A percentile compares a stretch with the other conserved stretches of the same genome.
Conservation (phyloP, 2,329 filamentous ascomycete genomes). For the Pestalotiopsis sp. region DNA sequence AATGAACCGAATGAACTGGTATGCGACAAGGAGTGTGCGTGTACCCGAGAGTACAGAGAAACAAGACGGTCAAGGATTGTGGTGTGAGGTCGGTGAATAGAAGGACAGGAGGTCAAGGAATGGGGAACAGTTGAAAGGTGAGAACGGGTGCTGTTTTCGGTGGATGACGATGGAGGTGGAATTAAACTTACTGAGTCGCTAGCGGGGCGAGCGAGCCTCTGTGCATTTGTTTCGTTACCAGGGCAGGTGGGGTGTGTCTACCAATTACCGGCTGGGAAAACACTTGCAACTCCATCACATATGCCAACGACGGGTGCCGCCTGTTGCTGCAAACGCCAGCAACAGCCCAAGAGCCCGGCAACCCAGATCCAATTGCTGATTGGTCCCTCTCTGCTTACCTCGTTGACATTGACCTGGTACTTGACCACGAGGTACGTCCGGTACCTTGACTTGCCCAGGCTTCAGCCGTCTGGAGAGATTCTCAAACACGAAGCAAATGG, state of each 20-base stretch:
- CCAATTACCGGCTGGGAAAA: neutral
- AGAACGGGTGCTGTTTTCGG: neutral
- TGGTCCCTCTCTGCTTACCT: neutral
- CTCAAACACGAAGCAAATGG: neutral
- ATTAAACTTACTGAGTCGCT: slow-evolving; percentile 7
- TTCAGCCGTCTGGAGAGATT: neutral
- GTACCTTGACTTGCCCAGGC: neutral
- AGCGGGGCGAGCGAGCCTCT: neutral
- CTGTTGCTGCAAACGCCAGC: neutral
- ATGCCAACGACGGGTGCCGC: neutral
- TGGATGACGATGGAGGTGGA: slow-evolving; percentile 1
- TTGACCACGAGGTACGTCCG: neutral
- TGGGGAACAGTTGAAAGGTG: neutral
- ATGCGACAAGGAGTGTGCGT: neutral
- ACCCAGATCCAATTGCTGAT: neutral
- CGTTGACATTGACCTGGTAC: no score
- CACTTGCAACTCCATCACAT: neutral
- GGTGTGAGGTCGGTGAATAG: neutral
- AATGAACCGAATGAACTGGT: slow-evolving; percentile 1
- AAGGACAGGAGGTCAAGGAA: neutral
- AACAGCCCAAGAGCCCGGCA: neutral
- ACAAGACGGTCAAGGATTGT: slow-evolving; percentile 9
- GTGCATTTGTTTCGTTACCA: neutral
- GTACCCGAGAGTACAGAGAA: slow-evolving; percentile 12
- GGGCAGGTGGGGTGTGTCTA: slow-evolving; percentile 2